Evolutionary conservation across 202 grass and related monocot genomes (phyloP).

Genomic region (Brachypodium distachyon): DNA sequence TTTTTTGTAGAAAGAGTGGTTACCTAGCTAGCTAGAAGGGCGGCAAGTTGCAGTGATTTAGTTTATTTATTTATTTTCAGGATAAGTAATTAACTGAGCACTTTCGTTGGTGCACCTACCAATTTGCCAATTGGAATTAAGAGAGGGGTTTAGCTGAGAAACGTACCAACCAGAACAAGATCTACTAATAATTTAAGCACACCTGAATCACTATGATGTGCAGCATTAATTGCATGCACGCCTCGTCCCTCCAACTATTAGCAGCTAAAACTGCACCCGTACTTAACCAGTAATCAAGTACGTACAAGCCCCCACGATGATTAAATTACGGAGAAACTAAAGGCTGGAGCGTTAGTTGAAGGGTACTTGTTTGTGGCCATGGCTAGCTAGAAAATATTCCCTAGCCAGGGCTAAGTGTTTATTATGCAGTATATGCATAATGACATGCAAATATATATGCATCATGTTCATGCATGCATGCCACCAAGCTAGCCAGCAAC

Average conservation of each 20-base stretch:
- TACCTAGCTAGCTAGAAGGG: background rate
- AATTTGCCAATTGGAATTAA: slow-evolving; percentile 13
- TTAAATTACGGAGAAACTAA: background rate
- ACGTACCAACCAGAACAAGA: background rate
- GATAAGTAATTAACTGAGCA: background rate
- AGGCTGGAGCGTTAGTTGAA: slow-evolving; percentile 42
- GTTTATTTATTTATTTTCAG: background rate
- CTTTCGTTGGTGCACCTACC: slow-evolving; percentile 2
- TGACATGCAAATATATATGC: background rate
- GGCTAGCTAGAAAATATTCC: slow-evolving; percentile 20
- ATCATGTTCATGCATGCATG: background rate
- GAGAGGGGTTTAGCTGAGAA: background rate
- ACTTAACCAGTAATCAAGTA: slow-evolving; percentile 3
- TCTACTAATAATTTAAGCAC: slow-evolving; percentile 11
- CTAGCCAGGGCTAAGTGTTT: background rate
- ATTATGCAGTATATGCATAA: background rate
- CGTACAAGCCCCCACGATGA: background rate
- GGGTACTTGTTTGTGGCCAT: slow-evolving; percentile 52
- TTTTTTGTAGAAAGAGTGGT: background rate
- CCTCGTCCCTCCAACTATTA: slow-evolving; percentile 11
- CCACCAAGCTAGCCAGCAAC: background rate
- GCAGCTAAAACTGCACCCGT: background rate
- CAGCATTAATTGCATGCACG: slow-evolving; percentile 32
- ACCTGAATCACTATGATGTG: slow-evolving; percentile 1
- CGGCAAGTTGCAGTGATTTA: background rate